Base-by-base conservation (phyloP, 2,329 filamentous ascomycete genomes). In the Trichophyton benhamiae region DNA sequence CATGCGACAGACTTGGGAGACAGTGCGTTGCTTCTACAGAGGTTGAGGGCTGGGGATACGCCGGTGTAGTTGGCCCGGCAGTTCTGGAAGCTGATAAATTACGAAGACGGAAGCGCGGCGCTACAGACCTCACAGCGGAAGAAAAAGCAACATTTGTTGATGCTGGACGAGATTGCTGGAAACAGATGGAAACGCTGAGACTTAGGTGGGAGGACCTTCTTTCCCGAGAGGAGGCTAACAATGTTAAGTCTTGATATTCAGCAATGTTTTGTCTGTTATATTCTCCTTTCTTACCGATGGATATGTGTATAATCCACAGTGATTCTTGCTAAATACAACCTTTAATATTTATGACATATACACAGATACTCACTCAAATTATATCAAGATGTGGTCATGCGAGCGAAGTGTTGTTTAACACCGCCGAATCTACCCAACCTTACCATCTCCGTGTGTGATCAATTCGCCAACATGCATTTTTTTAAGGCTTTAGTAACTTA, bases 11-110 rank as follows among this genome's bases (percentile, higher is more conserved):
- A 9, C 72, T 75, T 60, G 85, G 87, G 0, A 75, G 79, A 20
- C 80, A 82, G 63, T 77, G 80, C 44, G 83, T 89, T 3, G 87
- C 86, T 73, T 83, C 84, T 68, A 95, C 91, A 0, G 89, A 96
- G 72, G 86, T 95, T 2, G 85, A 89, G 49, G 89, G 90, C 6
- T 96, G 91, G 91, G 91, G 90, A 0, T 79, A 78, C 70, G 79
- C 80, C 52, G 83, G 83, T 2, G 77, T 75, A 36, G 71, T 82
- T 33, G 74, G 57, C 76, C 78, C 0, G 87, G 85, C 66, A 71
- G 69, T 77, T 46, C 68, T 75, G 52, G 79, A 79, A 2, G 75
- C 79, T 60, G 75, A 83, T 66, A 74, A 77, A 49, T 80, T 77
- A 68, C 76, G 79, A 25, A 78, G 80, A 9, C 79, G 89, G 64